Evolutionary conservation across 1,139 yeast species (phyloP), one percentile per base, ranked within the genome.

Genomic region (Citeromyces siamensis): DNA sequence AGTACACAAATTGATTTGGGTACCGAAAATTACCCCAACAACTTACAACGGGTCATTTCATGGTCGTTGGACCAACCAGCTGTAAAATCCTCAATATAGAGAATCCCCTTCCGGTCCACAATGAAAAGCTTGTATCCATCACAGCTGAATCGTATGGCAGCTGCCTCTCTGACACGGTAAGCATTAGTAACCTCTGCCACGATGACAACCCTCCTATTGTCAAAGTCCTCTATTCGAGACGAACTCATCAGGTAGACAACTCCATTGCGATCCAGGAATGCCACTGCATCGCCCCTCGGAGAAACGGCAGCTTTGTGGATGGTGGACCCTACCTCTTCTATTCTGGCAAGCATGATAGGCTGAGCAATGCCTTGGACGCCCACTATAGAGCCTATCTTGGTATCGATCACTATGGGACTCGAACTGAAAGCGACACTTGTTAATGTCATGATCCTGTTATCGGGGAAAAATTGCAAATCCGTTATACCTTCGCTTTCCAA

Each of bases 401-500:
- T 67, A 44, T 75, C 80, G 19, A 77, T 62, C 7, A 77, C 63
- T 36, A 77, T 71, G 0, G 84, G 81, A 3, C 76, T 68, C 2
- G 78, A 64, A 40, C 71, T 68, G 37, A 68, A 67, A 3, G 82
- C 76, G 4, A 69, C 71, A 1, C 82, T 72, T 0, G 82, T 69
- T 5, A 77, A 64, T 12, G 75, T 66, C 68, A 77, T 65, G 33
- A 66, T 53, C 38, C 73, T 60, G 40, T 70, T 68, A 42, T 73
- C 68, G 0, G 81, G 82, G 53, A 77, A 75, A 53, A 86, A 80
- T 41, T 71, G 71, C n/a, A 83, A 61, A 43, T 79, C 84, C 0
- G 97, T 88, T 34, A 86, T 81, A 1, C 96, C 96, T 51, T 88
- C 96, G 43, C 80, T 74, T 41, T 83, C 90, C 51, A 80, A 54